These are phyloP conservation scores for Effrenium voratum DNA, from an alignment of 73 alveolate genomes.

Conservation along the genomic window DNA sequence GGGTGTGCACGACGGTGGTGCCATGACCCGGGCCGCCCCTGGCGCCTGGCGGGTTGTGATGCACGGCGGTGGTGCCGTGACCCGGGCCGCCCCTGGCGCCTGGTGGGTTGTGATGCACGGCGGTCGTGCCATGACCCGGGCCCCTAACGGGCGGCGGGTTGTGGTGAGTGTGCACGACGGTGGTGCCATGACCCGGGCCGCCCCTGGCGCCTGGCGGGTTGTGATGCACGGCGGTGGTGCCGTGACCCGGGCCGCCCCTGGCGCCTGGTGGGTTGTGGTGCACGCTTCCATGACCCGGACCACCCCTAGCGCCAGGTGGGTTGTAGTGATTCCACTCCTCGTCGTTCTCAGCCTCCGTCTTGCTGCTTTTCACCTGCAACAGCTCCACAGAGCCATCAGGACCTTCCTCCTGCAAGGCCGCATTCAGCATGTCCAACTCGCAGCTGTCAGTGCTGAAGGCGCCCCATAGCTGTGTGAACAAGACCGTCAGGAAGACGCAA, in stretches of 20 bases:
- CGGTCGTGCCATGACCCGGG: slow-evolving; percentile 10
- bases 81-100: too few relatives aligned
- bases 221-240: slow-evolving; percentile 27
- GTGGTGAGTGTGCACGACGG: not conserved
- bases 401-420: not conserved
- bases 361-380: not conserved
- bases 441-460: too few relatives aligned
- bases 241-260: slow-evolving; percentile 27
- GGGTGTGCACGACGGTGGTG: too few relatives aligned
- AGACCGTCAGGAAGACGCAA: too few relatives aligned
- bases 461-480: too few relatives aligned
- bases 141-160: not conserved
- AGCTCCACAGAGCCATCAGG: not conserved
- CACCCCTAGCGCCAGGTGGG: slow-evolving; percentile 32
- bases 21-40: slow-evolving; percentile 33
- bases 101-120: not conserved
- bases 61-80: too few relatives aligned
- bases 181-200: slow-evolving; percentile 30
- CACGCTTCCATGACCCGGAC: not conserved
- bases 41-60: slow-evolving; percentile 14
- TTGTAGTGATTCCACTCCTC: slow-evolving; percentile 37
- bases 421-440: too few relatives aligned
- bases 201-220: slow-evolving; percentile 23
- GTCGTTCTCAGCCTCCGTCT: not conserved
- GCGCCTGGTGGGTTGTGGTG: slow-evolving; percentile 41